Evolutionary conservation across 163 green algal species (phyloP).

Genomic region (Volvox carteri): DNA sequence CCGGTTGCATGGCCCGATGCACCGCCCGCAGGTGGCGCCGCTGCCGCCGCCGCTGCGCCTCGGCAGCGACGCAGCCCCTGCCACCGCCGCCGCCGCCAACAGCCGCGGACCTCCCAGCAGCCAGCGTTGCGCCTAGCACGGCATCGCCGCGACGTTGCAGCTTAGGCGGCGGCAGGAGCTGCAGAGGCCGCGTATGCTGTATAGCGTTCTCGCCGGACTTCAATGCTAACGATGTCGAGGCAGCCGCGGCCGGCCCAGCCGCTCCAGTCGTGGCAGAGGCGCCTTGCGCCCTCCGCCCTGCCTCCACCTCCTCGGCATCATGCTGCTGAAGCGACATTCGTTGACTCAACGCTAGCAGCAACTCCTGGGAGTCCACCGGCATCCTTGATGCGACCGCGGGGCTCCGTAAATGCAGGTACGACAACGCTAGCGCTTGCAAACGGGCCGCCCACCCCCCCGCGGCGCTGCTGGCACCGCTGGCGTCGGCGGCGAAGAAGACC

Average conservation of each 20-base stretch:
- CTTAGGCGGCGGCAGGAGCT: background rate
- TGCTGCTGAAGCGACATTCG: too few relatives aligned
- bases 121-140: too few relatives aligned
- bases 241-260: background rate
- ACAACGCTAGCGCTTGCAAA: background rate
- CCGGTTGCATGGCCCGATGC: constrained; percentile 9
- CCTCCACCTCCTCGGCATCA: background rate
- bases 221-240: background rate
- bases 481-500: background rate
- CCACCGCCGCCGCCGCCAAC: background rate
- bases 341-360: background rate
- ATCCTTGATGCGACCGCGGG: too few relatives aligned
- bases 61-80: background rate
- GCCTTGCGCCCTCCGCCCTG: background rate
- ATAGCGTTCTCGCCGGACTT: background rate
- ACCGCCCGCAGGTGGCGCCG: constrained; percentile 14
- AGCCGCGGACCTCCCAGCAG: background rate
- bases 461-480: background rate
- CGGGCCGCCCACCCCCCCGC: too few relatives aligned
- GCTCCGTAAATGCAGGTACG: background rate
- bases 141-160: background rate
- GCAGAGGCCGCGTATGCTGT: background rate
- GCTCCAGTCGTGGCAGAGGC: background rate
- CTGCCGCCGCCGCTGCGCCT: background rate
- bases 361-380: too few relatives aligned